phyloP scores from a whole-genome alignment of 2,329 filamentous ascomycete genomes.

The Fusarium sp. region DNA sequence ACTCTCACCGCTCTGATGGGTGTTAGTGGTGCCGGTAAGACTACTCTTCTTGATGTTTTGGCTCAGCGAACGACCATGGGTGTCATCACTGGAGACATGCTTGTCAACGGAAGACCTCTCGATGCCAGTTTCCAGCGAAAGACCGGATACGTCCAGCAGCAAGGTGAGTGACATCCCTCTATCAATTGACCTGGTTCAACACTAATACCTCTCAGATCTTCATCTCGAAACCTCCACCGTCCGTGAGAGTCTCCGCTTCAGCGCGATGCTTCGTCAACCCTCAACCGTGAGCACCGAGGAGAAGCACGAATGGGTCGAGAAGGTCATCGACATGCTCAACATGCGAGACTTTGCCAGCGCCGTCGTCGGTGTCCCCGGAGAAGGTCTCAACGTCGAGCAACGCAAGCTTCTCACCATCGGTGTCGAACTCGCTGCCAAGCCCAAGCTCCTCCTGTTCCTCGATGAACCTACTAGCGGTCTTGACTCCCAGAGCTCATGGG shows the following conservation, averaged over 20 bases:
- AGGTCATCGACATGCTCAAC: conserved; percentile 71
- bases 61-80: conserved; percentile 64
- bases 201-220: conserved; percentile 52
- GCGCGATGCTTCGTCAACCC: conserved; percentile 66
- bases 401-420: conserved; percentile 69
- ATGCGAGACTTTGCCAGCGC: conserved; percentile 74
- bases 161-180: conserved; percentile 50
- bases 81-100: conserved; percentile 71
- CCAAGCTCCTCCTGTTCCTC: conserved; percentile 66
- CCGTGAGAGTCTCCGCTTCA: conserved; percentile 62
- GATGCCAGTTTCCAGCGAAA: conserved; percentile 69
- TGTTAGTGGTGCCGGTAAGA: conserved; percentile 59
- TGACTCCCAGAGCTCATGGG: conserved; percentile 70
- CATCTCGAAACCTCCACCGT: conserved; percentile 65
- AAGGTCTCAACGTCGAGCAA: conserved; percentile 68
- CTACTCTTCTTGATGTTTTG: conserved; percentile 53
- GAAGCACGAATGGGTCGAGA: conserved; percentile 69
- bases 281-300: conserved; percentile 60
- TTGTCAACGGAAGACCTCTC: conserved; percentile 67
- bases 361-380: conserved; percentile 69
- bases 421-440: conserved; percentile 65
- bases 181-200: rapidly evolving
- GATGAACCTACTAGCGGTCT: conserved; percentile 70
- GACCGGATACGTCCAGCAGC: conserved; percentile 73
- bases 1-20: conserved; percentile 83